Percentiles rank a stretch among this genome's conserved stretches.
These are phyloP conservation scores for Aphanomyces cochlioides DNA, from an alignment of 352 stramenopile genomes.

Conservation along the genomic window DNA sequence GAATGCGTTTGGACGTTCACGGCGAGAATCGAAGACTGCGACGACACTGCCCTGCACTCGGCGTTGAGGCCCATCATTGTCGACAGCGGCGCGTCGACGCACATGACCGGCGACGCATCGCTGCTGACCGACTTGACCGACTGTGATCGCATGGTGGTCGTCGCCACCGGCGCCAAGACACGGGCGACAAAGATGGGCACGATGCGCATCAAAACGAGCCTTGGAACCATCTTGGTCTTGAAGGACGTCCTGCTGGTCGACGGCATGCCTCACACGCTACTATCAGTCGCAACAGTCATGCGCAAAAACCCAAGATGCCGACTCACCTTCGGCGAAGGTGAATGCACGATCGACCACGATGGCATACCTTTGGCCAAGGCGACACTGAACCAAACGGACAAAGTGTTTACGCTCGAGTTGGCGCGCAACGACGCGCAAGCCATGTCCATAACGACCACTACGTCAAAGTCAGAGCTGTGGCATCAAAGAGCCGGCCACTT, in stretches of 20 bases:
- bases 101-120: slow-evolving; percentile 3
- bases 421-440: background rate
- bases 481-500: slow-evolving; percentile 8
- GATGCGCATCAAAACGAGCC: slow-evolving; percentile 4
- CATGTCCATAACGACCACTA: background rate
- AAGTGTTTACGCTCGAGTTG: background rate
- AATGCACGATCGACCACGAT: slow-evolving; percentile 30
- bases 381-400: background rate
- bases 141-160: slow-evolving; percentile 13
- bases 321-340: slow-evolving; percentile 14
- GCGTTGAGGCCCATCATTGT: background rate
- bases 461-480: slow-evolving; percentile 3
- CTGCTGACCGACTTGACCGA: background rate
- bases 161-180: slow-evolving; percentile 14
- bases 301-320: background rate
- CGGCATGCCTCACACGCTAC: slow-evolving; percentile 1
- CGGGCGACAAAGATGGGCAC: slow-evolving; percentile 18
- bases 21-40: too few relatives aligned
- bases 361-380: background rate
- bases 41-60: too few relatives aligned
- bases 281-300: slow-evolving; percentile 16
- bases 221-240: background rate
- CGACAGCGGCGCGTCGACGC: slow-evolving; percentile 19
- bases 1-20: too few relatives aligned
- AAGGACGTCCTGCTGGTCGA: background rate